Evolutionary conservation across 306 rosid species (phyloP).

Genomic region (Crotalaria pallida): DNA sequence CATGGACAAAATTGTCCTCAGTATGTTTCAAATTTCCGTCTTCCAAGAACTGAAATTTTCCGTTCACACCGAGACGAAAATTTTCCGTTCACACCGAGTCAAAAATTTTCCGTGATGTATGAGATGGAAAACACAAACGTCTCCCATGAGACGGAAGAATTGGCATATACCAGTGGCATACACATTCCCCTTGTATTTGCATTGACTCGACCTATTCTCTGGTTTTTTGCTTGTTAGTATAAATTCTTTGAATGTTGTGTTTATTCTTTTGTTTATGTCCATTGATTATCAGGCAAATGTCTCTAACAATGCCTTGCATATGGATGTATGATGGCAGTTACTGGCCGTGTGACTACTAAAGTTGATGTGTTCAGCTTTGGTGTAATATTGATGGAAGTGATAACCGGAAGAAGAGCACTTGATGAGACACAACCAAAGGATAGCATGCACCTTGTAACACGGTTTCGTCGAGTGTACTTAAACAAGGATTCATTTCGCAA

Average conservation of each 20-base stretch:
- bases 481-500: constrained; percentile 63
- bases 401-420: constrained; percentile 78
- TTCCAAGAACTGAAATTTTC: no score
- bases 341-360: no score
- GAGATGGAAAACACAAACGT: no score
- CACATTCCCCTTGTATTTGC: no score
- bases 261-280: background rate
- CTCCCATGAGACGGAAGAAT: no score
- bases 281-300: background rate
- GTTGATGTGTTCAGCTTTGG: constrained; percentile 85
- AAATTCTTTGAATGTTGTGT: background rate
- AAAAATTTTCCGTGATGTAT: no score
- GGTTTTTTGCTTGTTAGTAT: background rate
- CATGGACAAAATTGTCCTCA: no score
- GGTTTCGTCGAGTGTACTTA: constrained; percentile 93
- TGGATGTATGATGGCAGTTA: constrained; percentile 46
- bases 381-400: constrained; percentile 84
- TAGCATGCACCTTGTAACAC: constrained; percentile 90
- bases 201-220: background rate
- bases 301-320: background rate
- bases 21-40: no score
- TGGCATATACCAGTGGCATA: no score
- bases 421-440: constrained; percentile 91
- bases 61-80: no score
- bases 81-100: no score